Base-by-base conservation (phyloP, 2,329 filamentous ascomycete genomes). In the Karstenula rhodostoma region DNA sequence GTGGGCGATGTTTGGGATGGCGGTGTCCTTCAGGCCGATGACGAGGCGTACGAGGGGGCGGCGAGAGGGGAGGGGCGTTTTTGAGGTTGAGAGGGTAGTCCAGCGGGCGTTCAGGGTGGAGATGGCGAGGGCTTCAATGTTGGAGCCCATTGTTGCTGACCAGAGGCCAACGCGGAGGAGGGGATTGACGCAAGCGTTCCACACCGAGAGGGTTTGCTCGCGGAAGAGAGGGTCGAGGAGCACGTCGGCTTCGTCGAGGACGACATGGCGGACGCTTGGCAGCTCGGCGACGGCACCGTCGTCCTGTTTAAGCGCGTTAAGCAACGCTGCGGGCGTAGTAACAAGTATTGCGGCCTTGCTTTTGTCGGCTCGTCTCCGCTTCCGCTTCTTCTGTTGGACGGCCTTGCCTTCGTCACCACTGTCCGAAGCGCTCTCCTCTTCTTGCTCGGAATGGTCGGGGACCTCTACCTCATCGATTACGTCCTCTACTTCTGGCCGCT, bases 91-190 rank as follows among this genome's bases (percentile, higher is more conserved):
- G 12, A 77, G 61, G 10, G 64, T 47, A 8, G 48, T 22, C 74
- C 67, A 71, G 84, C 78, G 40, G 63, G 73, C 44, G 78, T 74
- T 53, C 78, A 84, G 37, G 15, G 89, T 90, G n/a, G 87, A 86
- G 7, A 86, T 86, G 49, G 92, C 86, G 8, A 97, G 82, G 22
- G 89, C 84, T 80, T 99, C 95, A 44, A 98, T 91, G 68, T 90
- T 95, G 17, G 94, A 97, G 3, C 92, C 93, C 89, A 99, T 97
- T 0, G 95, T 99, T 15, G 95, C 95, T 15, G 95, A 98, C 93
- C 94, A 99, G 61, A 96, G 89, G 10, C 91, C 92, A 3, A 93
- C 84, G 25, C 89, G 86, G 9, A 98, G 82, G n/a, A 84, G 79
- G 3, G 87, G 83, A 67, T 89, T 89, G 2, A 83, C 88, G 76